Base-by-base conservation (phyloP, 805 yeast species). In the Lipomyces kockii region DNA sequence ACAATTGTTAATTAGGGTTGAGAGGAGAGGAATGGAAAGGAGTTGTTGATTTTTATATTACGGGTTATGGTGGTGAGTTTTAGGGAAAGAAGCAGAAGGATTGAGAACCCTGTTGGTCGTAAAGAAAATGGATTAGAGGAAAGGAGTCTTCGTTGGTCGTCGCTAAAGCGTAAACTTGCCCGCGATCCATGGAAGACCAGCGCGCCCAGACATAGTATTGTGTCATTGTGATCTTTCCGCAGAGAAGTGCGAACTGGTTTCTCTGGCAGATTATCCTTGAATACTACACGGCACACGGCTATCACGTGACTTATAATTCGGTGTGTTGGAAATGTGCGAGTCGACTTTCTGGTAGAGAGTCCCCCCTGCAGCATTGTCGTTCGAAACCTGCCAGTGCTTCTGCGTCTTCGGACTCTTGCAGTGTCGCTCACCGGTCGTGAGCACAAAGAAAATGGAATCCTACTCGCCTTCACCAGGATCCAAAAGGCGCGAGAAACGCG, bases 401-500 rank as follows among this genome's bases (percentile, higher is more conserved):
- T 9, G 14, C 43, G 43, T 1, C 43, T 37, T 37, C 43, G 43
- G 43, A 37, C 39, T 37, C 14, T 3, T 37, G 12, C 43, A 37
- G 0, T 2, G 43, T 37, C 43, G 14, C 14, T 49, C 53, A 8
- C 12, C 53, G 27, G 53, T 20, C 14, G 53, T 14, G 14, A 20
- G 11, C 53, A 9, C 53, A 29, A 29, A 29, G 55, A 29, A 22
- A 39, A 34, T 32, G 37, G 27, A 11, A 57, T 56, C 62, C 11
- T 27, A 51, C 20, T 60, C 62, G 14, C 62, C 62, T 8, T 29
- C 59, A 22, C 59, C 62, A 34, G 17, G 62, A 22, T 60, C 62
- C 27, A 60, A 32, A 34, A 67, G 59, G 34, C 71, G 71, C 27
- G 69, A 56, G 29, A 67, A 65, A 22, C 69, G 71, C 22, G 69